Conservation (phyloP, 169 alveolate genomes). For the Plasmodium falciparum region DNA sequence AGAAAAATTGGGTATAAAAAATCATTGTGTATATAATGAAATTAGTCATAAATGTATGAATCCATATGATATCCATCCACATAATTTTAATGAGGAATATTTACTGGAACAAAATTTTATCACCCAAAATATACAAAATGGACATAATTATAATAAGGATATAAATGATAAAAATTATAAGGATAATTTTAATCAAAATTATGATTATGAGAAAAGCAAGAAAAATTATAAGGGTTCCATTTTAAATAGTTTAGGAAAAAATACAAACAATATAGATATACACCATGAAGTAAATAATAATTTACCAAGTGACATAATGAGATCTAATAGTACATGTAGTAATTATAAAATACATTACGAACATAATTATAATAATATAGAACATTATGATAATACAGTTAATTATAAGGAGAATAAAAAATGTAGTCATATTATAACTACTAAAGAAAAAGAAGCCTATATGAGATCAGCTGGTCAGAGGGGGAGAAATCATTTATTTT, state of each 20-base stretch:
- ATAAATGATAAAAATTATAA: constrained; percentile 10
- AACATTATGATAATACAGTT: no score
- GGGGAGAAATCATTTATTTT: background rate
- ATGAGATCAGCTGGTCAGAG: background rate
- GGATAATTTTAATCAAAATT: background rate
- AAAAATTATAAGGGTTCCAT: no score
- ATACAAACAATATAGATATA: no score
- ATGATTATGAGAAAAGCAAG: background rate
- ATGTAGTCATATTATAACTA: background rate
- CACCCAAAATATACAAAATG: background rate
- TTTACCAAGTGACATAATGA: no score
- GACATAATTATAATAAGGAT: background rate
- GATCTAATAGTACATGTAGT: no score
- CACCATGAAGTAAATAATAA: no score
- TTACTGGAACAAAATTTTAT: background rate
- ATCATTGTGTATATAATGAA: constrained; percentile 40
- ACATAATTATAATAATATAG: no score
- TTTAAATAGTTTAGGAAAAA: no score
- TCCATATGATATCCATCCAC: constrained; percentile 7
- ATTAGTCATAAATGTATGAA: background rate
- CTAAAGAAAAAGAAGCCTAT: background rate
- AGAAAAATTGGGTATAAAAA: constrained; percentile 40
- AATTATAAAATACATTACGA: no score
- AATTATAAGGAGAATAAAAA: no score
- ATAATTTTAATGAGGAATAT: constrained; percentile 17